phyloP scores from a whole-genome alignment of 306 rosid species.

The Argentina anserina region DNA sequence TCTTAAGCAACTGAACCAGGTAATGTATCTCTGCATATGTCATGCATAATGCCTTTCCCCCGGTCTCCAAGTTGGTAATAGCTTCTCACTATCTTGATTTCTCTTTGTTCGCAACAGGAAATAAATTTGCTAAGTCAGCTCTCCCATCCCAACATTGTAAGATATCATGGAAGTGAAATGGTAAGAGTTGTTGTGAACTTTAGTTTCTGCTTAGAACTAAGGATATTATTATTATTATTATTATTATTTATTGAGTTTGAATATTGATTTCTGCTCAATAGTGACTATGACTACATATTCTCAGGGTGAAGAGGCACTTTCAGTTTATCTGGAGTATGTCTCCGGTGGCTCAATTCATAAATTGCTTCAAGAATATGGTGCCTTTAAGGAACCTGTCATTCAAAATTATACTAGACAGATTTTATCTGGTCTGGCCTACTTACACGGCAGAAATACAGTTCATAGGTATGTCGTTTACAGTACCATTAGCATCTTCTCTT shows the following conservation, averaged over 20 bases:
- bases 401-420: conserved; percentile 90
- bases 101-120: conserved; percentile 52
- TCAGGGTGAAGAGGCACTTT: conserved; percentile 79
- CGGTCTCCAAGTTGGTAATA: neutral
- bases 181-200: conserved; percentile 38
- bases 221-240: neutral
- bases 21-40: conserved; percentile 19
- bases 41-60: neutral
- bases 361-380: conserved; percentile 87
- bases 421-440: conserved; percentile 89
- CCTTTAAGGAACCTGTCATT: conserved; percentile 87
- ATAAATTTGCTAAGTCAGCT: conserved; percentile 83
- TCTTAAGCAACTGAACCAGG: conserved; percentile 96
- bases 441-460: conserved; percentile 90
- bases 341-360: conserved; percentile 98
- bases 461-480: conserved; percentile 58
- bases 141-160: conserved; percentile 87
- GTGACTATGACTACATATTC: conserved; percentile 22
- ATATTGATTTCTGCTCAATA: neutral
- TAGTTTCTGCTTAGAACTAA: neutral
- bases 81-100: conserved; percentile 16
- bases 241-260: conserved; percentile 1
- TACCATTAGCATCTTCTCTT: neutral
- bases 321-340: conserved; percentile 86
- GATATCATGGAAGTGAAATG: conserved; percentile 91